Evolutionary conservation across 495 filamentous ascomycete genomes (phyloP).

Genomic region (Aspergillus haitiensis): DNA sequence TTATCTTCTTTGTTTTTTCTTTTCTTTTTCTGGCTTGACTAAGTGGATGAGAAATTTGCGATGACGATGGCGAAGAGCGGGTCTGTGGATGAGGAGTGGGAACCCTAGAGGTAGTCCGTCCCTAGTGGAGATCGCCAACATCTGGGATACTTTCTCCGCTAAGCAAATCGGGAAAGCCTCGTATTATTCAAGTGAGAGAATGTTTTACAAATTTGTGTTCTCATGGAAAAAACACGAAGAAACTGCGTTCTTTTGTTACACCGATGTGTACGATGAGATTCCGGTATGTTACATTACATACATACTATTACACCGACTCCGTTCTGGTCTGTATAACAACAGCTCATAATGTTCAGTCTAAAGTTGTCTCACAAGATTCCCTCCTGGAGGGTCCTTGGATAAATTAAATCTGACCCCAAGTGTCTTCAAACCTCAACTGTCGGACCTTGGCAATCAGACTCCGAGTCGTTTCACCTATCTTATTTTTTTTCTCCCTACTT

Average conservation of each 20-base stretch:
- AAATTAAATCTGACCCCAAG: slow-evolving; percentile 7
- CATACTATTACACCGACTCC: neutral
- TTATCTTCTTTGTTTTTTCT: neutral
- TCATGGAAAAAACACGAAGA: too few species aligned
- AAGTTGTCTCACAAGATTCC: slow-evolving; percentile 8
- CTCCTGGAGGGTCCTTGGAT: neutral
- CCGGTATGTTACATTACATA: slow-evolving; percentile 14
- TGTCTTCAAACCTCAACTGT: neutral
- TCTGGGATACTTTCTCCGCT: neutral
- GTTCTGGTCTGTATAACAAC: too few species aligned
- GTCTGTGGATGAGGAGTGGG: neutral
- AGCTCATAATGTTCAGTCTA: neutral
- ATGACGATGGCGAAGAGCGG: neutral
- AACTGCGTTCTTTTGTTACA: neutral
- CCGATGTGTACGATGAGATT: neutral
- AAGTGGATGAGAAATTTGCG: neutral
- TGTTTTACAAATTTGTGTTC: slow-evolving; percentile 10
- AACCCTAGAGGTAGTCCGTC: neutral
- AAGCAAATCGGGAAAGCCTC: neutral
- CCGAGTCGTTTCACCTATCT: neutral
- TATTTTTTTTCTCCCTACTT: neutral
- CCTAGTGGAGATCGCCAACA: neutral
- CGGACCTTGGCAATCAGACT: too few species aligned
- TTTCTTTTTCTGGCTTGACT: neutral
- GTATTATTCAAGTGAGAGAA: neutral